Evolutionary conservation across 805 yeast species (phyloP), one percentile per base, ranked within the genome.

Genomic region (Yarrowia divulgata): DNA sequence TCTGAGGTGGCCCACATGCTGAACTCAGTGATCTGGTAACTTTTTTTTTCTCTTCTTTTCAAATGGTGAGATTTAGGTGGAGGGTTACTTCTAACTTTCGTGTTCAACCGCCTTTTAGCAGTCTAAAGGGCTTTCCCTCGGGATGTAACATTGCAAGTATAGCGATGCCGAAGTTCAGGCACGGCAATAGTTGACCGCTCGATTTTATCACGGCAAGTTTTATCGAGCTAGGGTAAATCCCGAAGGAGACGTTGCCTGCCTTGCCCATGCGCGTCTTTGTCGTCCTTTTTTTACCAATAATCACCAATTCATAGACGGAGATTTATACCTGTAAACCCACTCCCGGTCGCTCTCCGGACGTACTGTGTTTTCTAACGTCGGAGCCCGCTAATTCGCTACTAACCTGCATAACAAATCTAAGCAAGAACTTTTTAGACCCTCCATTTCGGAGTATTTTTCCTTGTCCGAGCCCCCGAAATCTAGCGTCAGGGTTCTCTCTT

Each of bases 391-490:
- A n/a, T n/a, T n/a, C n/a, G n/a, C n/a, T n/a, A n/a, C n/a, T n/a
- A n/a, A n/a, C n/a, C n/a, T n/a, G n/a, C n/a, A n/a, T n/a, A n/a
- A n/a, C n/a, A n/a, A n/a, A n/a, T n/a, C n/a, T n/a, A n/a, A n/a
- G n/a, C n/a, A n/a, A n/a, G n/a, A n/a, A n/a, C n/a, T 14, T 18
- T 29, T 18, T 7, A 1, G 48, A 45, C 48, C 48, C 48, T n/a
- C n/a, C n/a, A n/a, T n/a, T n/a, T n/a, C n/a, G n/a, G n/a, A n/a
- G n/a, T n/a, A 8, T 12, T 3, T 40, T 14, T 19, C 46, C 16
- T 42, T 42, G 46, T 16, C n/a, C n/a, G n/a, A n/a, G 19, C 43
- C 43, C 43, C 43, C 43, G n/a, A n/a, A 42, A 42, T n/a, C 46
- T 16, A 6, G 46, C 46, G n/a, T 39, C n/a, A 39, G 52, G n/a